phyloP scores from a whole-genome alignment of 257 asterid genomes.

The Scutellaria barbata region DNA sequence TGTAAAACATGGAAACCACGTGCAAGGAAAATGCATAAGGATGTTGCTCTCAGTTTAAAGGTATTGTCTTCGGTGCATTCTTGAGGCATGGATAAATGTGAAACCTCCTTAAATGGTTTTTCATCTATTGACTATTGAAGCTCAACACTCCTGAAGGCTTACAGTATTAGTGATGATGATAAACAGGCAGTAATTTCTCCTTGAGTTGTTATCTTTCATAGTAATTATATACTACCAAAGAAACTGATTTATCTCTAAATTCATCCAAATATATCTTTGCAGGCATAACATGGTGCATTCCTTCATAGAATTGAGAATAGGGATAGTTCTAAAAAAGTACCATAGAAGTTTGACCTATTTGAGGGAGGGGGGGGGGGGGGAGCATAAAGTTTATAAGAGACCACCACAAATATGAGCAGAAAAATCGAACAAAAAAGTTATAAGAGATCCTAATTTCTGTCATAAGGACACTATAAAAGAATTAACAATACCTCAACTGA shows the following conservation, averaged over 20 bases:
- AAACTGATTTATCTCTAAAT: background rate
- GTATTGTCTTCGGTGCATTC: background rate
- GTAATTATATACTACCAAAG: background rate
- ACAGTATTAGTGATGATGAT: background rate
- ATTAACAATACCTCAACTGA: slow-evolving; percentile 66
- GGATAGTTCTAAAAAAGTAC: background rate
- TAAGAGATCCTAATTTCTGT: slow-evolving; percentile 3
- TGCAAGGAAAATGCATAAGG: slow-evolving; percentile 10
- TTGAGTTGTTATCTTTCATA: background rate
- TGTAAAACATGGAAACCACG: background rate
- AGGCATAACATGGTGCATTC: slow-evolving; percentile 2
- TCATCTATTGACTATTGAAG: background rate
- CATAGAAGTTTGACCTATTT: background rate
- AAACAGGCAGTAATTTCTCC: background rate
- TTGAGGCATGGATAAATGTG: background rate
- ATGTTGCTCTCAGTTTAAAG: background rate
- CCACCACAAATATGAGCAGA: background rate
- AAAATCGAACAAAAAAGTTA: background rate
- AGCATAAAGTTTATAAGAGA: background rate
- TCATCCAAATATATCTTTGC: too few species aligned
- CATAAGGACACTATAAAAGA: slow-evolving; percentile 22
- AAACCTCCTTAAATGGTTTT: background rate
- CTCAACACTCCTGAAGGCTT: background rate
- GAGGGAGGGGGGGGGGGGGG: too few species aligned
- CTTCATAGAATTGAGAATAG: background rate